Conservation (phyloP, 176 grass and related monocot genomes). For the Microstegium vimineum region DNA sequence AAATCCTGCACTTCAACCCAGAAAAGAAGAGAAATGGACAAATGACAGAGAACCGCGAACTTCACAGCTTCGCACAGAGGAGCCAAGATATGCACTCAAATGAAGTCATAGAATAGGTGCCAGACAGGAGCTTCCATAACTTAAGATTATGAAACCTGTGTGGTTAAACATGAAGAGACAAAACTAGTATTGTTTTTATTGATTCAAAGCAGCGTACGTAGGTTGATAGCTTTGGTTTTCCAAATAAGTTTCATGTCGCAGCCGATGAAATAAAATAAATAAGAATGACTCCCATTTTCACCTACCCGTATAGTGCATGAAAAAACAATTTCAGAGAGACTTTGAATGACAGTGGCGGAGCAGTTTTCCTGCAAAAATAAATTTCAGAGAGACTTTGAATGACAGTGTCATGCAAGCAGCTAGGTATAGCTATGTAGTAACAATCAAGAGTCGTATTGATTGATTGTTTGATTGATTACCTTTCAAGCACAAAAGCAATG, state of each 20-base stretch:
- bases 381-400: too few relatives aligned
- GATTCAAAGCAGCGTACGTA: neutral
- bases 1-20: neutral
- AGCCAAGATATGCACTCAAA: neutral
- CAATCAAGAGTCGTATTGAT: neutral
- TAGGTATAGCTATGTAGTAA: neutral
- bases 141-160: neutral
- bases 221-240: neutral
- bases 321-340: slow-evolving; percentile 41
- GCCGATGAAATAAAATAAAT: neutral
- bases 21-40: neutral
- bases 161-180: neutral
- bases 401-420: neutral
- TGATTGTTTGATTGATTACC: slow-evolving; percentile 16
- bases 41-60: neutral
- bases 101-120: neutral
- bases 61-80: neutral
- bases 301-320: slow-evolving; percentile 39
- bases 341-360: slow-evolving; percentile 28
- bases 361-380: slow-evolving; percentile 25
- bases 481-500: slow-evolving; percentile 40
- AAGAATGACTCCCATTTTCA: neutral
- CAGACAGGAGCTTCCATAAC: neutral
- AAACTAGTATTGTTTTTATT: neutral
- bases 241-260: neutral